Percentiles rank a stretch among this genome's conserved stretches.
phyloP scores from a whole-genome alignment of 805 yeast species.

The Candida suzukii region DNA sequence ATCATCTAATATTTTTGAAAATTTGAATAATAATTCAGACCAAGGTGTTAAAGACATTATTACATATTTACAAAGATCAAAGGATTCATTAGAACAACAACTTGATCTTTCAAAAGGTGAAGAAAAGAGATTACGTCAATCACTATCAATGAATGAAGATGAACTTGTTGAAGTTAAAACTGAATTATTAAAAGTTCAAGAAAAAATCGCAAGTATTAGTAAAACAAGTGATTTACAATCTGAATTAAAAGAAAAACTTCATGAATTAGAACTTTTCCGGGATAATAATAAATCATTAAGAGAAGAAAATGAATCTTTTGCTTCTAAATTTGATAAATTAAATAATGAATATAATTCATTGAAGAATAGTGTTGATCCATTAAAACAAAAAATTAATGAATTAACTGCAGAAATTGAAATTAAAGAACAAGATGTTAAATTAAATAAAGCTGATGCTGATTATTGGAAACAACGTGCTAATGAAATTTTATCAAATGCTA shows the following conservation, averaged over 20 bases:
- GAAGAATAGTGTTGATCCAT: constrained; percentile 4
- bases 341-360: background rate
- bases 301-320: constrained; percentile 9
- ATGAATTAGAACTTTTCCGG: constrained; percentile 22
- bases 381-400: constrained; percentile 9
- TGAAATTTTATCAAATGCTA: constrained; percentile 28
- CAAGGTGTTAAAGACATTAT: constrained; percentile 46
- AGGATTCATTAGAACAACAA: constrained; percentile 61
- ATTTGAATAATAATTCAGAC: constrained; percentile 15
- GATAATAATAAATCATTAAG: constrained; percentile 22
- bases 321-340: background rate
- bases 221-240: constrained; percentile 14
- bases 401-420: constrained; percentile 29
- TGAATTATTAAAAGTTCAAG: constrained; percentile 32
- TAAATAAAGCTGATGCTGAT: constrained; percentile 36
- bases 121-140: constrained; percentile 42
- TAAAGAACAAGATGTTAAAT: constrained; percentile 40
- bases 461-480: constrained; percentile 51
- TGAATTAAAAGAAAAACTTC: constrained; percentile 19
- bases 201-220: constrained; percentile 13
- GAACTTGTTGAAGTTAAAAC: constrained; percentile 47
- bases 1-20: constrained; percentile 7
- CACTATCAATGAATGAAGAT: constrained; percentile 35
- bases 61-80: constrained; percentile 61
- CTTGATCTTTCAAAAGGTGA: constrained; percentile 48